Evolutionary conservation across 768 basidiomycete genomes (phyloP).

Genomic region (Hygrophorus russula): DNA sequence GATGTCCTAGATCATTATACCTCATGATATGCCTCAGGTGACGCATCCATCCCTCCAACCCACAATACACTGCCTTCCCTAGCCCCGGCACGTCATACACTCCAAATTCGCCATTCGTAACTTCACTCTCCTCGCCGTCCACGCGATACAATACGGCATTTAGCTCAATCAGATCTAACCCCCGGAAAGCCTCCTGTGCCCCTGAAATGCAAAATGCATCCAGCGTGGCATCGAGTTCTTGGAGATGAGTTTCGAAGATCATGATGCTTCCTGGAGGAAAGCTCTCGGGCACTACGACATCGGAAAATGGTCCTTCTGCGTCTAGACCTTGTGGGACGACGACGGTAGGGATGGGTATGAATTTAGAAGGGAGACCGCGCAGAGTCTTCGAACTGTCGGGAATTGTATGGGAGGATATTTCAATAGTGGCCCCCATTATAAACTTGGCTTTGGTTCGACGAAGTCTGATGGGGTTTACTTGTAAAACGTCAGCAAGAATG

Average conservation of each 20-base stretch:
- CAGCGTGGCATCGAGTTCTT: conserved; percentile 57
- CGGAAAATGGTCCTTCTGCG: conserved; percentile 55
- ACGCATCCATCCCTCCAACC: conserved; percentile 96
- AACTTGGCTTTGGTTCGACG: conserved; percentile 70
- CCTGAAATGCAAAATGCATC: conserved; percentile 65
- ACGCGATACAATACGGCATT: conserved; percentile 81
- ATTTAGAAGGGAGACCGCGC: conserved; percentile 59
- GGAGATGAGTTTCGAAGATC: conserved; percentile 80
- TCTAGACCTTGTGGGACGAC: conserved; percentile 53
- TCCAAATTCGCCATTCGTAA: conserved; percentile 71
- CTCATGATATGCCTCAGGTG: conserved; percentile 74
- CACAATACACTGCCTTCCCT: conserved; percentile 80
- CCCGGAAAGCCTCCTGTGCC: conserved; percentile 60
- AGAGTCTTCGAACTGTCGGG: conserved; percentile 40
- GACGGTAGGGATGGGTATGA: conserved; percentile 54
- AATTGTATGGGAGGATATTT: conserved; percentile 51
- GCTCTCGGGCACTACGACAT: conserved; percentile 72
- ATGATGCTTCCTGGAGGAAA: conserved; percentile 97
- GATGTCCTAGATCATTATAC: conserved; percentile 89
- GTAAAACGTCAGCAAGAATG: not conserved
- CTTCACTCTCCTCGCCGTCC: conserved; percentile 88
- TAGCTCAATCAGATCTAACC: conserved; percentile 76
- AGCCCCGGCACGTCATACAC: conserved; percentile 70
- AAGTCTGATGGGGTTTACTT: conserved; percentile 80
- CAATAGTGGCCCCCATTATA: conserved; percentile 67